Evolutionary conservation across 148 eudicot genomes (phyloP).

Genomic region (Rheum nobile): DNA sequence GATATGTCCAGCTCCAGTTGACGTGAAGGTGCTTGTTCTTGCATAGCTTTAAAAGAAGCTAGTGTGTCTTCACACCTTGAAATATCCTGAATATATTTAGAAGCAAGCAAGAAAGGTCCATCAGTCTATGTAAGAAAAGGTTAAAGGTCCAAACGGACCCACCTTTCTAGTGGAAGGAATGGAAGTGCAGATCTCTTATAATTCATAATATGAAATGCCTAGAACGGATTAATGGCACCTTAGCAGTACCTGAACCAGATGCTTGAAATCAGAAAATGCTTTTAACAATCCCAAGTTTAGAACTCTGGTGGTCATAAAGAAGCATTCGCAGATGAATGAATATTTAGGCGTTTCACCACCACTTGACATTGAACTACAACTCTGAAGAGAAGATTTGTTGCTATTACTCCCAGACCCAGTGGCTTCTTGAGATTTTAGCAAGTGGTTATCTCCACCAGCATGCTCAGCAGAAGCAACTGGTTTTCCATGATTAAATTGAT

Average conservation of each 20-base stretch:
- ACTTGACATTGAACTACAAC: constrained; percentile 24
- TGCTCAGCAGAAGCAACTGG: constrained; percentile 17
- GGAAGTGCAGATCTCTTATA: neutral
- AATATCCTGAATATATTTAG: constrained; percentile 51
- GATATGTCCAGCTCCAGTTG: constrained; percentile 70
- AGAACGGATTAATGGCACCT: neutral
- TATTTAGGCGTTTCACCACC: constrained; percentile 41
- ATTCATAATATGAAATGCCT: neutral
- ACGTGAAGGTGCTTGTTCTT: constrained; percentile 65
- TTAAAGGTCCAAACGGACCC: neutral
- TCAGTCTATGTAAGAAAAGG: neutral
- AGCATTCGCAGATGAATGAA: constrained; percentile 88
- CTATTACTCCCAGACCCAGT: constrained; percentile 43
- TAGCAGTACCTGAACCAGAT: constrained; percentile 74
- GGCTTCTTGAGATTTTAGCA: constrained; percentile 51
- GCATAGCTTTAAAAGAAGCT: constrained; percentile 61
- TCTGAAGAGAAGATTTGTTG: constrained; percentile 23
- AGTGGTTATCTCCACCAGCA: constrained; percentile 33
- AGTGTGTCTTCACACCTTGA: constrained; percentile 80
- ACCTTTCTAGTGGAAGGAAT: neutral
- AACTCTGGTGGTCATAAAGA: constrained; percentile 98
- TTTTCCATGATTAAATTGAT: constrained; percentile 26
- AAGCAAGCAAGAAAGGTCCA: constrained; percentile 7
- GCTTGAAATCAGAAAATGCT: constrained; percentile 93
- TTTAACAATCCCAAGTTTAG: constrained; percentile 85